Evolutionary conservation across 352 stramenopile species (phyloP).

Genomic region (Pythium aquatile): DNA sequence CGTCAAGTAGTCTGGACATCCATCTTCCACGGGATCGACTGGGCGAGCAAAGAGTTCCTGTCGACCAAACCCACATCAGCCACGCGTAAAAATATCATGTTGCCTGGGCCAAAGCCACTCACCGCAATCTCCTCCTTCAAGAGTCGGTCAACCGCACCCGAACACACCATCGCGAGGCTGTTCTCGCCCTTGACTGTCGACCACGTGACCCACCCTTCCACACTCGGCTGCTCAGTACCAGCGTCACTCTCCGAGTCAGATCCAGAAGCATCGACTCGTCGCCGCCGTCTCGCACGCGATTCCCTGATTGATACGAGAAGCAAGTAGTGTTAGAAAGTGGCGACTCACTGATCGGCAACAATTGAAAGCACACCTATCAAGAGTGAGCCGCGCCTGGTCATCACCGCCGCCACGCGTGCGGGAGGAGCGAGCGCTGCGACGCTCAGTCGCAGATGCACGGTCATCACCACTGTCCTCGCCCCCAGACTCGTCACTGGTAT

Average conservation of each 20-base stretch:
- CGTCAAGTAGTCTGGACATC: conserved; percentile 81
- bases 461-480: conserved; percentile 27
- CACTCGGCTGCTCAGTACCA: background rate
- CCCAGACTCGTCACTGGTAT: conserved; percentile 48
- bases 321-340: background rate
- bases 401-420: conserved; percentile 24
- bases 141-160: conserved; percentile 55
- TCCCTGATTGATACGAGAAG: conserved; percentile 38
- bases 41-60: conserved; percentile 83
- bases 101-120: conserved; percentile 7
- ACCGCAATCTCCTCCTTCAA: conserved; percentile 79
- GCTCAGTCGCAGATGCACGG: background rate
- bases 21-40: conserved; percentile 78
- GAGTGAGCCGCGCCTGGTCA: conserved; percentile 42
- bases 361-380: conserved; percentile 49
- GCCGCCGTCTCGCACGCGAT: conserved; percentile 58
- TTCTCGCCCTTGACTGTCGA: conserved; percentile 44
- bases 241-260: conserved; percentile 48
- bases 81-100: background rate
- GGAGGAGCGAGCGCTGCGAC: conserved; percentile 2
- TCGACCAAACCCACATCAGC: background rate
- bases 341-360: background rate
- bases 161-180: conserved; percentile 53
- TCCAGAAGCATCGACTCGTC: conserved; percentile 40
- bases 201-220: conserved; percentile 76